phyloP scores from a whole-genome alignment of 257 asterid genomes.

The Apocynum venetum region DNA sequence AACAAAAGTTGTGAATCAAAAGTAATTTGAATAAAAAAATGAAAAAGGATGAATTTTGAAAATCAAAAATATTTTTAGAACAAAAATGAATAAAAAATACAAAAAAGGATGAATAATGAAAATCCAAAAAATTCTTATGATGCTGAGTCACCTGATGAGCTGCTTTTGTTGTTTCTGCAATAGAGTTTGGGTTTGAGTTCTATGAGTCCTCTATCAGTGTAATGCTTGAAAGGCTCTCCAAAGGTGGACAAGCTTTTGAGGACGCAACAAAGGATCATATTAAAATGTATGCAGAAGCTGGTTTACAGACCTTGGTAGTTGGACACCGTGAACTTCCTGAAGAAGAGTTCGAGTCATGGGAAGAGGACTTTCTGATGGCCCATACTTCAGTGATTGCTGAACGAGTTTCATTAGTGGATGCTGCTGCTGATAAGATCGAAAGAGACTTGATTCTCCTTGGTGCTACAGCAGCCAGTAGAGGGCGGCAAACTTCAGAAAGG shows the following conservation, averaged over 20 bases:
- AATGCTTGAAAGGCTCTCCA: conserved; percentile 75
- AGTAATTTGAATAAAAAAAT: too few relatives aligned
- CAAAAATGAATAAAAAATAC: too few relatives aligned
- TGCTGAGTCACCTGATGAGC: conserved; percentile 99
- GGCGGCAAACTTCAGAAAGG: conserved; percentile 89
- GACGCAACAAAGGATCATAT: conserved; percentile 63
- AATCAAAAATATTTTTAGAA: too few relatives aligned
- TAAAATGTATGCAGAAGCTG: conserved; percentile 79
- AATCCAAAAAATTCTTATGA: conserved; percentile 51
- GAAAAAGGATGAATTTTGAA: too few relatives aligned
- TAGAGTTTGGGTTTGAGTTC: conserved; percentile 87
- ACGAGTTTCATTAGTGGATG: conserved; percentile 71
- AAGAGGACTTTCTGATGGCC: conserved; percentile 64
- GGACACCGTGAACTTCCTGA: conserved; percentile 78
- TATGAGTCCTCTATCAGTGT: conserved; percentile 57
- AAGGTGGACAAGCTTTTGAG: conserved; percentile 38
- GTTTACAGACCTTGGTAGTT: conserved; percentile 78
- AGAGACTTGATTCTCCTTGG: conserved; percentile 76
- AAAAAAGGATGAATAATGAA: too few relatives aligned
- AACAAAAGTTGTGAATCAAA: too few relatives aligned
- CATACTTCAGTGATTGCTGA: conserved; percentile 59
- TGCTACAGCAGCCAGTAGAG: conserved; percentile 93
- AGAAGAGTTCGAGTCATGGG: conserved; percentile 69
- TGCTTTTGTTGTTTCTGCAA: conserved; percentile 91
- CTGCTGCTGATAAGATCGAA: conserved; percentile 82